phyloP scores from a whole-genome alignment of 2,329 filamentous ascomycete species.

The Colletotrichum simmondsii region DNA sequence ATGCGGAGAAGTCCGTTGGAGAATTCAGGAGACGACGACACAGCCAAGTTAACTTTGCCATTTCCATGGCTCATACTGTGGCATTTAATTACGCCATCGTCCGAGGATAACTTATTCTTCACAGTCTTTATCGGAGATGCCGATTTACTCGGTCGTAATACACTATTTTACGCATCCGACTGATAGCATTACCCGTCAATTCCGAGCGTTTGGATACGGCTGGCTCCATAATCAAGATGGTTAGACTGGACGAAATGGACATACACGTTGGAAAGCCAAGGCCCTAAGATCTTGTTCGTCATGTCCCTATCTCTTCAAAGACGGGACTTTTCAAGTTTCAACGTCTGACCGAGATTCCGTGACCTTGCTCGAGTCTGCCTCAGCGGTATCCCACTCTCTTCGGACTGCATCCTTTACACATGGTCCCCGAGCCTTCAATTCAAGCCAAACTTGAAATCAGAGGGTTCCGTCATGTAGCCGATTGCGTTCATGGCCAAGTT shows the following conservation, averaged over 20 bases:
- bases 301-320: too few relatives aligned
- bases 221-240: too few relatives aligned
- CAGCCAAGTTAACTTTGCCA: not conserved
- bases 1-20: not conserved
- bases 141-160: too few relatives aligned
- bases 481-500: slow-evolving; percentile 36
- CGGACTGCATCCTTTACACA: slow-evolving; percentile 42
- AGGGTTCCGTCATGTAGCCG: slow-evolving; percentile 41
- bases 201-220: too few relatives aligned
- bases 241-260: too few relatives aligned
- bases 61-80: not conserved
- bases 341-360: slow-evolving; percentile 18
- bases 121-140: too few relatives aligned
- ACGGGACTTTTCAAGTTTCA: not conserved
- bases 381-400: slow-evolving; percentile 30
- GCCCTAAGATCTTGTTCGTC: too few relatives aligned
- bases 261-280: too few relatives aligned
- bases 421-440: slow-evolving; percentile 41
- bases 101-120: too few relatives aligned
- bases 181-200: too few relatives aligned
- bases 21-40: not conserved
- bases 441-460: slow-evolving; percentile 42
- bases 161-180: too few relatives aligned
- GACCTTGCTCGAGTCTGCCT: slow-evolving; percentile 24
- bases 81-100: too few relatives aligned